phyloP scores from a whole-genome alignment of 2,329 filamentous ascomycete genomes.

The Davidsoniella neocaledoniae region DNA sequence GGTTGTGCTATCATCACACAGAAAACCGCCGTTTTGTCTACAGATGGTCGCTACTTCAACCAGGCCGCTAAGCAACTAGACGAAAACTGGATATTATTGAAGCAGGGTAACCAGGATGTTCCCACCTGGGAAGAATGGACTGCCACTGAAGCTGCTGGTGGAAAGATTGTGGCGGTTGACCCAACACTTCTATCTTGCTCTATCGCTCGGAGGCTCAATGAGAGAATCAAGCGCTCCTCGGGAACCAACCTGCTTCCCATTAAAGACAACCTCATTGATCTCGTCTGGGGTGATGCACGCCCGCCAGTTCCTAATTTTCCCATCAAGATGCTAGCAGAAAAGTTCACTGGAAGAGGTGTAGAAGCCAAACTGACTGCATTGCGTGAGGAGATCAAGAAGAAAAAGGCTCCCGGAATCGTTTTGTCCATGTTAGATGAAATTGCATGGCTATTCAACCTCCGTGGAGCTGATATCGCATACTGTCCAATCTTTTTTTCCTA shows the following conservation, averaged over 20 bases:
- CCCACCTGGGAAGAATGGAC: slow-evolving; percentile 97
- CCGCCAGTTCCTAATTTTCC: slow-evolving; percentile 61
- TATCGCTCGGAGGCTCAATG: slow-evolving; percentile 50
- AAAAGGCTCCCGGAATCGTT: slow-evolving; percentile 71
- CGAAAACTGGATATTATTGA: slow-evolving; percentile 76
- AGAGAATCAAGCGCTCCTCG: slow-evolving; percentile 75
- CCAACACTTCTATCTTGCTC: slow-evolving; percentile 64
- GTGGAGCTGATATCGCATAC: slow-evolving; percentile 89
- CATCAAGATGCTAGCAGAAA: slow-evolving; percentile 51
- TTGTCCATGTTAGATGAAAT: slow-evolving; percentile 93
- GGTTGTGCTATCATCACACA: slow-evolving; percentile 80
- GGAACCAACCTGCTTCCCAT: slow-evolving; percentile 62
- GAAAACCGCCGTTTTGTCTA: slow-evolving; percentile 76
- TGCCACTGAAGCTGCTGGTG: slow-evolving; percentile 67
- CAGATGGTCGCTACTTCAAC: slow-evolving; percentile 95
- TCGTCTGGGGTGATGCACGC: slow-evolving; percentile 64
- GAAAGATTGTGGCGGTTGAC: slow-evolving; percentile 82
- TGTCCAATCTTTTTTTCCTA: slow-evolving; percentile 99
- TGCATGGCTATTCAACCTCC: slow-evolving; percentile 95
- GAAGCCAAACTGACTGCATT: slow-evolving; percentile 70
- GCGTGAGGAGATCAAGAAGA: slow-evolving; percentile 82
- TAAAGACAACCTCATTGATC: slow-evolving; percentile 71
- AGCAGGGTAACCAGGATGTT: slow-evolving; percentile 83
- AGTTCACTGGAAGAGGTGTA: slow-evolving; percentile 69
- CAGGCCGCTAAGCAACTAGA: slow-evolving; percentile 86